Percentiles rank a stretch among this genome's conserved stretches.
phyloP scores from a whole-genome alignment of 2,329 filamentous ascomycete species.

The Volutella citrinella region DNA sequence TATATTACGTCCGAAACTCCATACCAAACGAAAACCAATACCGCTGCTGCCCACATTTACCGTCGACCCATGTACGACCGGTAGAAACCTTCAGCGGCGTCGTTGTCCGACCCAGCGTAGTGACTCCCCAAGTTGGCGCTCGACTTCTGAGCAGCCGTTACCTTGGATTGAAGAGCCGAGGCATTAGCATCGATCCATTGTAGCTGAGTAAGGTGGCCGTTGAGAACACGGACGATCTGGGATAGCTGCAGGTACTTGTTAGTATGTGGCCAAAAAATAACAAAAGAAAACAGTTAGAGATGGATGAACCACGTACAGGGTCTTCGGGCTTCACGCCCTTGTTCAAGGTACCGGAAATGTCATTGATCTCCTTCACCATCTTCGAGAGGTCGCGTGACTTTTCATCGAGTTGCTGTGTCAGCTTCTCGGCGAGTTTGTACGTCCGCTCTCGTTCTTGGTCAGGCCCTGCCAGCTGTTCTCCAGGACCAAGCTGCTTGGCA shows the following conservation, averaged over 20 bases:
- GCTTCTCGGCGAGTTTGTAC: constrained; percentile 92
- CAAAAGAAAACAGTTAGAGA: too few relatives aligned
- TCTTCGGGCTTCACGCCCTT: constrained; percentile 88
- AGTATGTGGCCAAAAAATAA: too few relatives aligned
- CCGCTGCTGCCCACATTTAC: too few relatives aligned
- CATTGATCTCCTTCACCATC: constrained; percentile 99
- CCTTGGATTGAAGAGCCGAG: constrained; percentile 76
- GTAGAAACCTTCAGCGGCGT: constrained; percentile 86
- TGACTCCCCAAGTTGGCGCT: constrained; percentile 59
- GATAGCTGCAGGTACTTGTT: constrained; percentile 61
- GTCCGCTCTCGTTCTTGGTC: constrained; percentile 95
- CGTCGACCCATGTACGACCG: constrained; percentile 79
- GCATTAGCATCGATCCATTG: constrained; percentile 92
- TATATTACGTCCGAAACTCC: constrained; percentile 24
- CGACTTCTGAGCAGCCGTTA: constrained; percentile 76
- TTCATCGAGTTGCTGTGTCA: constrained; percentile 85
- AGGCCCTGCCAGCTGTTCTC: constrained; percentile 76
- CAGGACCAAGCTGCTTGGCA: constrained; percentile 70
- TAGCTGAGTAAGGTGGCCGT: constrained; percentile 85
- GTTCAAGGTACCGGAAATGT: constrained; percentile 82
- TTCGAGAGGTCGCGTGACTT: constrained; percentile 89
- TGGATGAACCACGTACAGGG: constrained; percentile 60
- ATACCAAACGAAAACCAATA: constrained; percentile 17
- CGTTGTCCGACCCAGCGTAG: constrained; percentile 60
- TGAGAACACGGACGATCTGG: constrained; percentile 93